Base-by-base conservation (phyloP, 1,284 basidiomycete species). In the Cryptococcus amylolentus region DNA sequence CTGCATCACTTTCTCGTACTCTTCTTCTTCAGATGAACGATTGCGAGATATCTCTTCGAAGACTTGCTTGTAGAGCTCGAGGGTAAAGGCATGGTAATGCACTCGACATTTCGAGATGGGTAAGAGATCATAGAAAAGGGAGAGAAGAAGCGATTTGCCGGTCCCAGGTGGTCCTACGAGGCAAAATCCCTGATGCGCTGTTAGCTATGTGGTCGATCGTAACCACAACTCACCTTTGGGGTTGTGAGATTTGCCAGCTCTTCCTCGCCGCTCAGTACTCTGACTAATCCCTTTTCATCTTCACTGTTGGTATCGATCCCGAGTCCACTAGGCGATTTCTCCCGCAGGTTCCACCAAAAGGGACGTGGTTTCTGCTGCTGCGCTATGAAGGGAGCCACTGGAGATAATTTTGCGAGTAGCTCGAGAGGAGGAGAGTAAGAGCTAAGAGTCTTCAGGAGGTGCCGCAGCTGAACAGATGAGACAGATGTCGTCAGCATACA, bases 11-110 rank as follows among this genome's bases (percentile, higher is more conserved):
- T 54, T 49, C n/a, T 65, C 61, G 39, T 70, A 57, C n/a, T 58
- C 64, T 31, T 65, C 68, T 52, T 55, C 60, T 26, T 52, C 53
- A 20, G 58, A 44, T 9, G 68, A 52, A 49, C 71, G 61, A 14
- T 75, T 62, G 58, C 62, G 51, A 52, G 69, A 63, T 60, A 73
- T 62, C 57, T 77, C 76, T 4, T 56, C 49, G 52, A 73, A 84
- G 78, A 65, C 84, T 66, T 60, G 77, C 52, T 83, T 82, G 72
- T 88, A 88, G 9, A 88, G 79, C 46, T 84, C 84, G 9, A 88
- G 80, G 0, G 87, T 82, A 61, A 88, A 83, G 57, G 86, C 80
- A 69, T 82, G 84, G 73, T 87, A 87, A 71, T 88, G 86, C 51
- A 84, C 83, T 18, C 85, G 80, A 3, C 81, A 78, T 70, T 88